Evolutionary conservation across 2,329 filamentous ascomycete species (phyloP), one percentile per base, ranked within the genome.

Genomic region (Rutstroemia sp.): DNA sequence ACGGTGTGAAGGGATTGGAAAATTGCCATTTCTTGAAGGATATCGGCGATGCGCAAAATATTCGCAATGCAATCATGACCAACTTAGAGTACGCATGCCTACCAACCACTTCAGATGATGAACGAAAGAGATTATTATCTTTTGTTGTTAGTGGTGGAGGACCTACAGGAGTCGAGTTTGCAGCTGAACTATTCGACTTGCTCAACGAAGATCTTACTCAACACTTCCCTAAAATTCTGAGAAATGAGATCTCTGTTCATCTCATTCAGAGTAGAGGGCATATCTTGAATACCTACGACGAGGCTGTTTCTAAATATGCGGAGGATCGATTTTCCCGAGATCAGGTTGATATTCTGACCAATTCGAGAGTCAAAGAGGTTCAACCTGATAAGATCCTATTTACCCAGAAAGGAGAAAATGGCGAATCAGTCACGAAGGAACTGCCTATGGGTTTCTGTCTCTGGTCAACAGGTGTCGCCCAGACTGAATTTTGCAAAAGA

Each of bases 231-330:
- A 86, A 85, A 61, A 83, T 99, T 30, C 74, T 99, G n/a, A 85
- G 94, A 60, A 97, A 97, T 69, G 91, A 99, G 71, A 95, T 99
- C 49, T 97, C 94, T 0, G 92, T 99, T 1, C 95, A 99, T 69
- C 79, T 99, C 48, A 96, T 99, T 60, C 94, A 99, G 70, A 95
- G 90, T 66, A 83, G 94, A 58, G 86, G 88, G 42, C 94, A 99
- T 66, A 99, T 99, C 61, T 78, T 99, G 30, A 99, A 99, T 75
- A 99, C 94, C 0, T 99, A 99, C 69, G 94, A 99, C 63, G 94
- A 99, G 73, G 87, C 90, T 0, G 79, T 99, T 1, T 96, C 92
- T 10, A 85, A 85, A 69, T 99, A 95, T 69, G 92, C 94, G 19
- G 94, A 99, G 73, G 83, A 89, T 53, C 86, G 89, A 44, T 96